phyloP scores from a whole-genome alignment of 2,329 filamentous ascomycete genomes.

The Zasmidium cellare region DNA sequence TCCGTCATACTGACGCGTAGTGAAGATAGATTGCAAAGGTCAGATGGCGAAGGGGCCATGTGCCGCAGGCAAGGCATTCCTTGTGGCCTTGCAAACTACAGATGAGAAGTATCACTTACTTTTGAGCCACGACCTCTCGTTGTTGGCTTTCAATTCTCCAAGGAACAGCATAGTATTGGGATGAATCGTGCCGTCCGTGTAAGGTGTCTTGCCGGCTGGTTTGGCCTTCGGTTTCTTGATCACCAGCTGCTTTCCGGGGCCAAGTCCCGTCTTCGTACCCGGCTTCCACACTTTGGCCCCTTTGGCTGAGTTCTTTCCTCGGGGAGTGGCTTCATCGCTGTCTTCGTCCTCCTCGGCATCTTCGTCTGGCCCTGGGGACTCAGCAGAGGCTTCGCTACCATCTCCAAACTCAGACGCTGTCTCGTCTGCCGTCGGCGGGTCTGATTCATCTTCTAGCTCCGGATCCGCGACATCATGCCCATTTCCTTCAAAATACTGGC shows the following conservation, averaged over 20 bases:
- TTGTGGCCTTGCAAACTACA: neutral
- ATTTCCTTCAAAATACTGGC: slow-evolving; percentile 48
- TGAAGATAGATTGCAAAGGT: neutral
- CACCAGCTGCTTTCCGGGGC: slow-evolving; percentile 60
- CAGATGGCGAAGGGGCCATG: too few relatives aligned
- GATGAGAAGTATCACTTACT: slow-evolving; percentile 42
- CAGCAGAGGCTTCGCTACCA: slow-evolving; percentile 40
- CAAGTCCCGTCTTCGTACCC: slow-evolving; percentile 56
- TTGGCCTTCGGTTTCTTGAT: slow-evolving; percentile 65
- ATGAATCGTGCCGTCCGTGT: slow-evolving; percentile 59
- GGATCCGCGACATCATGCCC: slow-evolving; percentile 33
- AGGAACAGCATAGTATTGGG: slow-evolving; percentile 65
- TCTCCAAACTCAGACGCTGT: slow-evolving; percentile 37
- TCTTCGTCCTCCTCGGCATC: slow-evolving; percentile 35
- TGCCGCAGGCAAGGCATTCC: too few relatives aligned
- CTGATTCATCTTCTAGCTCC: slow-evolving; percentile 34
- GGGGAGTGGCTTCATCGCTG: slow-evolving; percentile 31
- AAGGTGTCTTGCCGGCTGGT: slow-evolving; percentile 58
- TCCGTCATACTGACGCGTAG: too few relatives aligned
- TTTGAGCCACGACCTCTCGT: slow-evolving; percentile 65
- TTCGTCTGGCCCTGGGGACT: slow-evolving; percentile 36
- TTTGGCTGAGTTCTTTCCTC: slow-evolving; percentile 22
- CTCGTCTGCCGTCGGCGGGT: slow-evolving; percentile 19
- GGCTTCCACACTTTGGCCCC: slow-evolving; percentile 55
- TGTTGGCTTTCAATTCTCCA: slow-evolving; percentile 59